Percentiles rank a stretch among this genome's conserved stretches.
Conservation (phyloP, 2,329 filamentous ascomycete species). For the Verticillium tricorpus region DNA sequence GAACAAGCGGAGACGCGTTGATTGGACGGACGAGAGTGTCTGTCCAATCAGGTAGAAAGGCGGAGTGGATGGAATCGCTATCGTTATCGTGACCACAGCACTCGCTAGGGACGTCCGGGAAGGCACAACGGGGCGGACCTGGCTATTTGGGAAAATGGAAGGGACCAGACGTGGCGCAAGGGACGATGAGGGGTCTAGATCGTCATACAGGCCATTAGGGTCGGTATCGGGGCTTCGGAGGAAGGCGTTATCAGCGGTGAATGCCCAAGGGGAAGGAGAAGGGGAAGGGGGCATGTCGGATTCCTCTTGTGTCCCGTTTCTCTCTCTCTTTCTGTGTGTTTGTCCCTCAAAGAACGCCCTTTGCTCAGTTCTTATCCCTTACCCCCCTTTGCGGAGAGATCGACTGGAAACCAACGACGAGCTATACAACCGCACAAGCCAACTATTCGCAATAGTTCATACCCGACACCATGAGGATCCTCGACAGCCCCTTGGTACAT, state of each 20-base stretch:
- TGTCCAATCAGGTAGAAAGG: neutral
- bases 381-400: neutral
- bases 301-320: neutral
- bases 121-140: neutral
- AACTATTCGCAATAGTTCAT: neutral
- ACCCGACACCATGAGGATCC: slow-evolving; percentile 9
- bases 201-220: neutral
- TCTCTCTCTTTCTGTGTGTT: neutral
- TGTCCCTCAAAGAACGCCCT: neutral
- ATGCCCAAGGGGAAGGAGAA: neutral
- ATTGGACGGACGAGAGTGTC: neutral
- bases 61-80: neutral
- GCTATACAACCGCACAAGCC: neutral
- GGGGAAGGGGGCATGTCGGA: neutral
- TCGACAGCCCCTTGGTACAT: slow-evolving; percentile 9
- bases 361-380: neutral
- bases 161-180: neutral
- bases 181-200: neutral
- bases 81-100: neutral
- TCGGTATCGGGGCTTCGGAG: neutral
- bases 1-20: neutral
- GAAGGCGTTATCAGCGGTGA: neutral
- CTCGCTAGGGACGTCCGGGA: neutral
- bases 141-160: neutral
- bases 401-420: neutral